Base-by-base conservation (phyloP, 352 stramenopile species). In the Elongisporangium undulatum region DNA sequence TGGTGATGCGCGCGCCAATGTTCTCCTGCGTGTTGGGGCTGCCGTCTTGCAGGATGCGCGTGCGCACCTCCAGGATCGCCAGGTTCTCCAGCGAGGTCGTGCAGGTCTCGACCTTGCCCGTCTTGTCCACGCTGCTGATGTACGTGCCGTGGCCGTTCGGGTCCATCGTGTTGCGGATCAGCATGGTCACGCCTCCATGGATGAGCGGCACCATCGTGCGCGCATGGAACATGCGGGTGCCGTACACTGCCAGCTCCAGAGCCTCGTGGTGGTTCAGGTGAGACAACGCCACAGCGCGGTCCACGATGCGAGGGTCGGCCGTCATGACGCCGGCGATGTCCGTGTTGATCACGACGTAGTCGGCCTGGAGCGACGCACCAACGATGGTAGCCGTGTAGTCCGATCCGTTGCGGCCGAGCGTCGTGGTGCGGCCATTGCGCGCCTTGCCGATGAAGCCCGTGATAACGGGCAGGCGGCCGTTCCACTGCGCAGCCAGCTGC, bases 341-440 rank as follows among this genome's bases (percentile, higher is more conserved):
- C 4, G 83, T 94, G 61, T 94, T 91, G 70, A 94, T 93, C 12
- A 94, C 68, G 45, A 94, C 85, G 58, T 92, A 91, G 68, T 92
- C 82, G 8, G 80, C 82, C 9, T 73, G 61, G 3, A 94, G 63
- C 1, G 67, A 74, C n/a, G 82, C 72, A 8, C 81, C 85, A 3
- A 94, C 81, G n/a, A 94, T 71, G 16, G 85, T 92, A 4, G 85
- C 85, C 3, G 82, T 94, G 64, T 94, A 94, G 64, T 94, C 85
- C 39, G 85, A 92, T 41, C 85, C 85, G 51, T 94, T 94, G 45
- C 85, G 75, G 51, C 85, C 85, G 20, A 94, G 66, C 4, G 85
- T 94, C n/a, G 85, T 92, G 0, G 85, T 94, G 13, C 82, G 77
- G 1, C 83, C 85, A 53, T 62, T 82, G 13, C 62, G 74, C 0